A percentile compares a stretch with the other conserved stretches of the same genome.
phyloP scores from a whole-genome alignment of 768 basidiomycete species.

The Gymnopilus dilepis region DNA sequence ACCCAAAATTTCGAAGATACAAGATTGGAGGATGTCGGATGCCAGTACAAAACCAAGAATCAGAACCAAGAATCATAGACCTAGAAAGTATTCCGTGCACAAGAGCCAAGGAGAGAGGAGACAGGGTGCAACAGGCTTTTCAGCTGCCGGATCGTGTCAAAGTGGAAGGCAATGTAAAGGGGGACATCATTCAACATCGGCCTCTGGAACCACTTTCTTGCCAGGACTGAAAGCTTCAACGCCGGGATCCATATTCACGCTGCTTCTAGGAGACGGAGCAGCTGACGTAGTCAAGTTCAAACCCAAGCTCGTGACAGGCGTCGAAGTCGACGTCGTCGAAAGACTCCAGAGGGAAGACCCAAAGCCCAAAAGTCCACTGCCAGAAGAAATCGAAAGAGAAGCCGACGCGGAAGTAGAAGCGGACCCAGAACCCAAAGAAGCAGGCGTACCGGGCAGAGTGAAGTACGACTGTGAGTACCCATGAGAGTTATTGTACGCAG shows the following conservation, averaged over 20 bases:
- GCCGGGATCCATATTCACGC: constrained; percentile 6
- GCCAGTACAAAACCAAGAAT: background rate
- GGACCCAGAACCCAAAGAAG: constrained; percentile 11
- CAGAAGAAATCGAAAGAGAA: constrained; percentile 11
- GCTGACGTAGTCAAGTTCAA: background rate
- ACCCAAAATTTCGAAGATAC: background rate
- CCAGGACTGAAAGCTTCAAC: background rate
- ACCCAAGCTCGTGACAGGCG: constrained; percentile 12
- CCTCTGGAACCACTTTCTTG: background rate
- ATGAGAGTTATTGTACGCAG: background rate
- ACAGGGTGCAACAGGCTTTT: too few species aligned
- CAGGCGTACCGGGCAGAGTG: constrained; percentile 9
- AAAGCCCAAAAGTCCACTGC: constrained; percentile 13
- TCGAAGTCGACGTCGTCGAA: constrained; percentile 10
- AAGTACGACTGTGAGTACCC: background rate
- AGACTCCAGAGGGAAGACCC: constrained; percentile 18
- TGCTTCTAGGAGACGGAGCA: constrained; percentile 4
- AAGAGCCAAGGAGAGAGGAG: too few species aligned
- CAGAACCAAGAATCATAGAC: too few species aligned
- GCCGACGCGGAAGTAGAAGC: background rate
- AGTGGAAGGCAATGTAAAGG: too few species aligned
- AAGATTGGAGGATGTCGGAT: too few species aligned
- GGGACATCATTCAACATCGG: background rate
- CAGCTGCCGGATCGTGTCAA: too few species aligned
- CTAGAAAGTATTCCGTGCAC: too few species aligned